Evolutionary conservation across 2,329 filamentous ascomycete species (phyloP), one percentile per base, ranked within the genome.

Genomic region (Monosporascus sp.): DNA sequence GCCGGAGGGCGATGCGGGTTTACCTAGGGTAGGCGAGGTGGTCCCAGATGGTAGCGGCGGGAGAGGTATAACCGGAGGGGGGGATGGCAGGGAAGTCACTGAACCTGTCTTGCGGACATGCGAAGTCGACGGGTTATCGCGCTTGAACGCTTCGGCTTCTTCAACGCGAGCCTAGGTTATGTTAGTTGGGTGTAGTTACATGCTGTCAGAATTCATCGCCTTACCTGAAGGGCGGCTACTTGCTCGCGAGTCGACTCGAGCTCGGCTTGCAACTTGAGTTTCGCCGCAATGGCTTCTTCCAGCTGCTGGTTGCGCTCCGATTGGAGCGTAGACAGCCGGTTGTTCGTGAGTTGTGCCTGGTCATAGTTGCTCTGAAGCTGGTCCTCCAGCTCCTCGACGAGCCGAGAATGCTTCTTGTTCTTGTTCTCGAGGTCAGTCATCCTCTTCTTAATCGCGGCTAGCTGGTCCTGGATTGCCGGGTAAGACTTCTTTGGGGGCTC

Each of bases 301-400:
- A 96, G 73, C 63, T 92, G 86, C 50, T 79, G 78, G 56, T 86
- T 82, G 48, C 87, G 86, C 71, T 92, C 88, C 18, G 83, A 82
- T 66, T 91, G 87, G 48, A 93, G 77, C 48, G 88, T 86, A 50
- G 92, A 97, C 50, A 97, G 76, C 51, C 93, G 86, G 73, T 96
- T 96, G 70, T 83, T 91, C 14, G 87, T 86, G 55, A 84, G 77
- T 66, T 97, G 90, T 55, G 93, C 91, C 68, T 96, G 89, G 66
- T 99, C 94, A 71, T 91, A 99, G 73, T 94, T 97, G 68, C 82
- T 90, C 67, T 93, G 92, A 51, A 99, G 84, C 71, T 99, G 94
- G 64, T 97, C 93, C 72, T 99, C 94, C 5, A 99, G 85, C 72
- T 99, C 93, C 69, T 97, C 90, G 8, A 99, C 90, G 14, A 99